A percentile compares a stretch with the other conserved stretches of the same genome.
Conservation (phyloP, 2,329 filamentous ascomycete species). For the Neofusicoccum laricinum region DNA sequence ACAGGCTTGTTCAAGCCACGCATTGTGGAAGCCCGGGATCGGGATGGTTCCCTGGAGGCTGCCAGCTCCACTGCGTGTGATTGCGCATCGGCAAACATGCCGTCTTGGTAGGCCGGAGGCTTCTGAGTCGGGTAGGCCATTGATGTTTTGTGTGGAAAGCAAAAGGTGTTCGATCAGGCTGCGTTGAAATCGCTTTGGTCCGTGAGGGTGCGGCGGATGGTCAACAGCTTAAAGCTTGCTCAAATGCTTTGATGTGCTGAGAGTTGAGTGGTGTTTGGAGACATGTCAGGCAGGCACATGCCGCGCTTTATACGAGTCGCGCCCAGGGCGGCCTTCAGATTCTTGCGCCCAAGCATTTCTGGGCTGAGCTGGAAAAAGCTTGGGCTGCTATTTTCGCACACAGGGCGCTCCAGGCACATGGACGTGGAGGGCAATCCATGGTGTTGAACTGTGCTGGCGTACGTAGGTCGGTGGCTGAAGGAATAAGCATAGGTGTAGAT, state of each 20-base stretch:
- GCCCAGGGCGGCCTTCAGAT: neutral
- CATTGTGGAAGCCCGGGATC: neutral
- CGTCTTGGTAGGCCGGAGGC: constrained; percentile 5
- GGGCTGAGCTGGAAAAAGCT: neutral
- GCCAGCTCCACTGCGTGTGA: neutral
- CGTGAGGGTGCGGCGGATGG: too few species aligned
- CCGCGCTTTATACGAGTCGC: neutral
- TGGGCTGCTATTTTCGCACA: neutral
- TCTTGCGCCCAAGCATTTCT: neutral
- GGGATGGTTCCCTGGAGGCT: neutral
- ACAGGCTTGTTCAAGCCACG: neutral
- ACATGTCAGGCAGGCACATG: neutral
- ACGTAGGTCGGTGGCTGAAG: neutral
- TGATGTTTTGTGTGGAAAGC: neutral
- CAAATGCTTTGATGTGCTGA: too few species aligned
- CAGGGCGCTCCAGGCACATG: neutral
- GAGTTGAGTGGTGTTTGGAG: neutral
- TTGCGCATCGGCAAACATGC: neutral
- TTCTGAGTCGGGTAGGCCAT: neutral
- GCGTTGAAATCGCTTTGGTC: too few species aligned
- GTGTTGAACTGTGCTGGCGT: neutral
- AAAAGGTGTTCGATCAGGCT: neutral
- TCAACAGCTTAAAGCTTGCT: neutral
- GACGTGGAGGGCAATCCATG: neutral
- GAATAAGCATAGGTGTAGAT: neutral